Evolutionary conservation across 345 rosid genomes (phyloP), one percentile per base, ranked within the genome.

Genomic region (Populus simonii): DNA sequence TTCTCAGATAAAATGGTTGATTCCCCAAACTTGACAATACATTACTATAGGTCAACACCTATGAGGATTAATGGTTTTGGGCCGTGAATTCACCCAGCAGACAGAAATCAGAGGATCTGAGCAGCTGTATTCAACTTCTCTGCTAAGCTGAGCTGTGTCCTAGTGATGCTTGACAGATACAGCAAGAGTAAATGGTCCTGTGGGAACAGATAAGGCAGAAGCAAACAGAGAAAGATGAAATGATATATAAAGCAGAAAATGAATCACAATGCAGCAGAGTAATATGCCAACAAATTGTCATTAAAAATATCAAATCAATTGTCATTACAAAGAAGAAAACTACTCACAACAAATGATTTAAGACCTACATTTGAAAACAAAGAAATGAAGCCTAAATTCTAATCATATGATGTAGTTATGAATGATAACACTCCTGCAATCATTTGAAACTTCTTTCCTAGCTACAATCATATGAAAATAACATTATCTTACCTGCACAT

Each of bases 91-190:
- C 67, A 72, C 31, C 73, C 27, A 20, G 23, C 47, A 16, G 27
- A 57, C 45, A 43, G 29, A 69, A 70, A 68, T 81, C 85, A 92
- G 71, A 87, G 87, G 83, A 92, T 81, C 85, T 96, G 98, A 25
- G 98, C 97, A 29, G 99, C 97, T 1, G 95, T 92, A 86, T 96
- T 96, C 85, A 93, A 85, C 87, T 89, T 96, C 66, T 96, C 97
- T 5, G 97, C 99, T 78, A 93, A 76, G 84, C 94, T 86, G 76
- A 93, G 89, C 81, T 92, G 99, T 78, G 99, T 96, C 84, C 98
- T 92, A 13, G 92, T 88, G 84, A 96, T 89, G 91, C 97, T 92
- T 27, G 99, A 89, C 77, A 96, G 85, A 76, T 93, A 93, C 47
- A 96, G 87, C 84, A 96, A 76, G 33, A 96, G 87, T 79, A 96